Evolutionary conservation across 495 filamentous ascomycete genomes (phyloP), one percentile per base, ranked within the genome.

Genomic region (Penicillium arizonense): DNA sequence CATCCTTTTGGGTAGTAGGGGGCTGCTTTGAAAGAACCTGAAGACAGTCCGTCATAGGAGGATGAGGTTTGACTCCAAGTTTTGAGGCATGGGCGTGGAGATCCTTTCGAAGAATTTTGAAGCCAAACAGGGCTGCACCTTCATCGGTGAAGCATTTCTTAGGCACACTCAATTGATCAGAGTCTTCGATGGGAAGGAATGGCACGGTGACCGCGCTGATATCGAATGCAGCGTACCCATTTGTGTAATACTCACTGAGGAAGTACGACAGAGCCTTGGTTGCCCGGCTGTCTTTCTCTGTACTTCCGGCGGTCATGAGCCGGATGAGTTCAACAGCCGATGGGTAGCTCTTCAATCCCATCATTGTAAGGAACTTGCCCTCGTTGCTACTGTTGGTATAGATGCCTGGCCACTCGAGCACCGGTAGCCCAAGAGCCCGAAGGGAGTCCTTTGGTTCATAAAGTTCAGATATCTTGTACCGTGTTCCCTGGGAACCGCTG

Each of bases 351-450:
- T 81, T 81, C 41, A 97, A 68, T 2, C 92, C 91, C 36, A 97
- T 81, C 16, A 70, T 69, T 18, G 68, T 68, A 5, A 97, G 74
- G 47, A 96, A 95, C 35, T 75, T 82, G 2, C 79, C 90, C 70
- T 97, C 92, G 11, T 69, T 63, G 58, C 83, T 90, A 36, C 64
- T 67, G 28, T 74, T 68, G 42, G 81, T 74, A 64, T 84, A 89
- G 37, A 74, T 76, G 0, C 87, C 88, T 14, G 87, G 86, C 90
- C 94, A 96, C 40, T 96, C 87, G 8, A 98, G 73, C n/a, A 95
- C 74, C 1, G 85, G 89, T 12, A 98, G 69, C 12, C 80, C 75
- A 11, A 98, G 74, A 20, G 77, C 71, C 24, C 89, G 78, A 14
- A 94, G 75, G 1, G 76, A 64, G 30, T 87, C 84, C 37, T 85